phyloP scores from a whole-genome alignment of 1,139 yeast genomes.

The Scheffersomyces lignicola region DNA sequence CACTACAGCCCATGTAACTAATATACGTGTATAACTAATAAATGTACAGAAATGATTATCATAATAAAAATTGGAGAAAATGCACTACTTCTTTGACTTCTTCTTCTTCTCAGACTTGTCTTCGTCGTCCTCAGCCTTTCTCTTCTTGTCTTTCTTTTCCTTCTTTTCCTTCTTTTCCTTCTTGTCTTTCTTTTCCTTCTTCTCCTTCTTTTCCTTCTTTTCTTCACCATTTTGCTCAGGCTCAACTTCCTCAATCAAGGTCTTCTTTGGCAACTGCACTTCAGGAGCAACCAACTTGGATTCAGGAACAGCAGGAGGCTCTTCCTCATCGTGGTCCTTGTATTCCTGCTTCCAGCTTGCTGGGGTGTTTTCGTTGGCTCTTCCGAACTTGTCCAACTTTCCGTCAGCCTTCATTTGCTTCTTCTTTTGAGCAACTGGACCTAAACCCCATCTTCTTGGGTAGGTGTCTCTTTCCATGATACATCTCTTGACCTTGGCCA shows the following conservation, averaged over 20 bases:
- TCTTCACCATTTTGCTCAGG: conserved; percentile 31
- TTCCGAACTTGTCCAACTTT: conserved; percentile 93
- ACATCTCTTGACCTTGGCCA: conserved; percentile 98
- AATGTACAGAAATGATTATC: conserved; percentile 17
- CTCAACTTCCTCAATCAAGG: conserved; percentile 31
- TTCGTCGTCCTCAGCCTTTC: conserved; percentile 61
- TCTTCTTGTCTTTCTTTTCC: conserved; percentile 36
- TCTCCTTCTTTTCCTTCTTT: conserved; percentile 64
- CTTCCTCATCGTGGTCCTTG: conserved; percentile 74
- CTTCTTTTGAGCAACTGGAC: conserved; percentile 98
- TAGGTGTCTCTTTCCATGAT: conserved; percentile 99
- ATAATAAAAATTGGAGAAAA: background rate
- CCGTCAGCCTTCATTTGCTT: conserved; percentile 98
- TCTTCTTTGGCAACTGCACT: conserved; percentile 53
- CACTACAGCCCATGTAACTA: background rate
- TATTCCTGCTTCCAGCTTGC: conserved; percentile 87
- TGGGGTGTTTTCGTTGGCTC: conserved; percentile 92
- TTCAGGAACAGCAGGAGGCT: conserved; percentile 53
- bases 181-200: conserved; percentile 66
- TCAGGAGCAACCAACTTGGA: conserved; percentile 50
- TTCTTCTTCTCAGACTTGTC: conserved; percentile 51
- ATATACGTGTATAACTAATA: conserved; percentile 8
- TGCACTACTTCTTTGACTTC: conserved; percentile 39
- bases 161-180: conserved; percentile 56
- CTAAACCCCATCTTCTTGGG: conserved; percentile 99